A percentile compares a stretch with the other conserved stretches of the same genome.
Conservation (phyloP, 257 asterid species). For the Salvia splendens region DNA sequence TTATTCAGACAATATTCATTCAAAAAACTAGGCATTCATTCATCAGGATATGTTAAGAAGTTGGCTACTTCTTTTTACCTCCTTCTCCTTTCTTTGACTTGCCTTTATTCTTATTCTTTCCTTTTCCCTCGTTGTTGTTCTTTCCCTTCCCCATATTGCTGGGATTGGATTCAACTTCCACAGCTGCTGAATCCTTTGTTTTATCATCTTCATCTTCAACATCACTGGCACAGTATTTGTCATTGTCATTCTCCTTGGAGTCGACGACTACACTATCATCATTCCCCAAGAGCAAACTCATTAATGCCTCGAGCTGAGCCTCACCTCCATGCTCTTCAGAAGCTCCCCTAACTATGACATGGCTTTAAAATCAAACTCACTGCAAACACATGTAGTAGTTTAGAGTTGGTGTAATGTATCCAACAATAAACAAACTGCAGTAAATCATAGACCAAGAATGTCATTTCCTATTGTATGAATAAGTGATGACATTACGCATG, state of each 20-base stretch:
- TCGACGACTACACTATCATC: neutral
- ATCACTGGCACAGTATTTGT: neutral
- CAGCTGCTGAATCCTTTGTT: too few species aligned
- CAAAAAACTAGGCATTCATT: neutral
- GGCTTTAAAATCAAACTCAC: slow-evolving; percentile 17
- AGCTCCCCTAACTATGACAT: slow-evolving; percentile 22
- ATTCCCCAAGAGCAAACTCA: neutral
- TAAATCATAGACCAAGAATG: too few species aligned
- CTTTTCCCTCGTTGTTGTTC: neutral
- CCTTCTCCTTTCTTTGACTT: slow-evolving; percentile 30
- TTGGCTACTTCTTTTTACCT: slow-evolving; percentile 20
- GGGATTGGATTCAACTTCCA: slow-evolving; percentile 1
- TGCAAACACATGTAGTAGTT: too few species aligned
- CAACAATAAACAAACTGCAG: too few species aligned
- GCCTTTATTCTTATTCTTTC: slow-evolving; percentile 30
- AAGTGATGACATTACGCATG: too few species aligned
- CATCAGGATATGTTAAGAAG: neutral
- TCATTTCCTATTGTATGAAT: too few species aligned
- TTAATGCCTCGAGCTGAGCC: slow-evolving; percentile 1
- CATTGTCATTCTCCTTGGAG: neutral
- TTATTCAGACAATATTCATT: neutral
- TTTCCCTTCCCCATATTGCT: slow-evolving; percentile 30
- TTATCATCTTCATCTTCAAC: too few species aligned
- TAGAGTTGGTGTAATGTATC: too few species aligned
- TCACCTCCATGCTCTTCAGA: slow-evolving; percentile 30